Evolutionary conservation across 2,329 filamentous ascomycete species (phyloP), one percentile per base, ranked within the genome.

Genomic region (Thyridium curvatum): DNA sequence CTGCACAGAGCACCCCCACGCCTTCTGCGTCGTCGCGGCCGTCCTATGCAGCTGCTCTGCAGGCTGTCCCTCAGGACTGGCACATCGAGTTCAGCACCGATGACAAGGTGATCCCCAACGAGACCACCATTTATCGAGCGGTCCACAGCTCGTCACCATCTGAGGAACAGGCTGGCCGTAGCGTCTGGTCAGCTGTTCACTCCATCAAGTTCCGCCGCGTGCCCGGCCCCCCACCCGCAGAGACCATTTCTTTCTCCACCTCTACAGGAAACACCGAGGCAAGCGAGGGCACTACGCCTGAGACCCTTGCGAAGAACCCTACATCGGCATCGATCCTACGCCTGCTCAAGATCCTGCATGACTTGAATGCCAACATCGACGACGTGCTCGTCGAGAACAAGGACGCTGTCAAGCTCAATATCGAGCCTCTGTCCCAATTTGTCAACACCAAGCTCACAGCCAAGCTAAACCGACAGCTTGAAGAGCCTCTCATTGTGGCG

Each of bases 361-460:
- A 91, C 38, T 71, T 98, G 47, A 98, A 97, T 54, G 82, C 87
- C 26, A 94, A 96, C 45, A 77, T 96, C 13, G 90, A 96, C 49
- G 91, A 97, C 55, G 84, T 97, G 4, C 62, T 96, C 45, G 77
- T 85, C 3, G 85, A 91, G 45, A 84, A 85, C 52, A 84, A 84
- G 53, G 80, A 82, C 38, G 66, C 76, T 3, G 64, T 85, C 42
- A 81, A 79, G 45, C 68, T 94, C 18, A 86, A 86, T 36, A 74
- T 82, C 2, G 91, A 97, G 61, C 86, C 91, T 0, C 63, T 94
- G 34, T 84, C 90, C 3, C 90, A 97, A 50, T 98, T 98, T 52
- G 93, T 98, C 63, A 98, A 98, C 56, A 96, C 93, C 1, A 98
- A 98, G 61, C 76, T 98, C 30, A 98, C 93, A 0, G 94, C 93